Percentiles rank a stretch among this genome's conserved stretches.
Conservation (phyloP, 495 filamentous ascomycete species). For the Penicillium parvum region DNA sequence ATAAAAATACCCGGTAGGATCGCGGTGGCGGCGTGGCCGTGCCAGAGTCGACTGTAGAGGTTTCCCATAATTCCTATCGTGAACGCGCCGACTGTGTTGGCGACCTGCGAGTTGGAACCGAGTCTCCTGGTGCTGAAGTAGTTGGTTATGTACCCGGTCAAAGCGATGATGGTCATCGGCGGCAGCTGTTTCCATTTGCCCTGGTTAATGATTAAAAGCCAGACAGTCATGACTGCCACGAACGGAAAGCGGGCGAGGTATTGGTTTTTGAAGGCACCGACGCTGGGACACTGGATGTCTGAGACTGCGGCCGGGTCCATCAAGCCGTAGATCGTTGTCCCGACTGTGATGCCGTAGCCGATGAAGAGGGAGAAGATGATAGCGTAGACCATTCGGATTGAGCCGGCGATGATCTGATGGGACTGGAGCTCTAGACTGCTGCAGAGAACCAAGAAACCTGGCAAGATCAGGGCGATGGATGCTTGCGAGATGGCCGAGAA, state of each 20-base stretch:
- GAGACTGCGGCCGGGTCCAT: conserved; percentile 70
- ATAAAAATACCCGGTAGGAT: conserved; percentile 89
- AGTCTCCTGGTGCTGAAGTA: conserved; percentile 69
- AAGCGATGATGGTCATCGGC: conserved; percentile 71
- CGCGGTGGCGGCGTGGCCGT: conserved; percentile 77
- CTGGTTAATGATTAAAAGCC: conserved; percentile 78
- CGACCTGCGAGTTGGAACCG: conserved; percentile 71
- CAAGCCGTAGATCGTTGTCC: conserved; percentile 80
- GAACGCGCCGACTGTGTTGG: conserved; percentile 77
- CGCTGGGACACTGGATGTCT: conserved; percentile 56
- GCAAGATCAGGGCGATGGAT: conserved; percentile 86
- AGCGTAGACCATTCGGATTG: conserved; percentile 89
- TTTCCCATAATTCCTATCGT: conserved; percentile 79
- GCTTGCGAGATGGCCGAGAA: conserved; percentile 88
- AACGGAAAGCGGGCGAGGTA: conserved; percentile 48
- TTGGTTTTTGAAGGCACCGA: conserved; percentile 25
- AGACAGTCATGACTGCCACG: conserved; percentile 47
- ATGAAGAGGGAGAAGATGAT: conserved; percentile 91
- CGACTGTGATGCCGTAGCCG: conserved; percentile 89
- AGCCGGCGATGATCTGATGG: conserved; percentile 78
- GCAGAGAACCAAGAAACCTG: conserved; percentile 79
- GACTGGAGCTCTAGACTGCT: conserved; percentile 81
- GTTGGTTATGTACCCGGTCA: conserved; percentile 77
- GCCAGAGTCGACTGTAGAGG: conserved; percentile 71
- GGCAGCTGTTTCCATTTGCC: conserved; percentile 87